phyloP scores from a whole-genome alignment of 805 yeast species.

The Kodamaea restingae region DNA sequence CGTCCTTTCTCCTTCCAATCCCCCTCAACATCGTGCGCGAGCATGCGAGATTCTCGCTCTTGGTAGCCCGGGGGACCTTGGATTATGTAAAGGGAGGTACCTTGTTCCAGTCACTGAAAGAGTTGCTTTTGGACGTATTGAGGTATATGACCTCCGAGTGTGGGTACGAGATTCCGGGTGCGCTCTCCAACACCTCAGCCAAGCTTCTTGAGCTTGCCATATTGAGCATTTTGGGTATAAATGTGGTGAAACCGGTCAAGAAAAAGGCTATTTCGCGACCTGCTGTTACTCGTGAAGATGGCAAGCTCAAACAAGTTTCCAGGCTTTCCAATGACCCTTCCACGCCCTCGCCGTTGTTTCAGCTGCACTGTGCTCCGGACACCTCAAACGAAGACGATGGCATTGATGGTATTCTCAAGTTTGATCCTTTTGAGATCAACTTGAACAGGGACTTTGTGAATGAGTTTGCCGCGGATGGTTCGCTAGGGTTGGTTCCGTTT shows the following conservation, averaged over 20 bases:
- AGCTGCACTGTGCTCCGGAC: constrained; percentile 3
- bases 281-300: too few species aligned
- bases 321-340: background rate
- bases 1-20: constrained; percentile 50
- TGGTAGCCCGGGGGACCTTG: constrained; percentile 71
- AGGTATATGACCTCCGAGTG: constrained; percentile 50
- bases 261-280: background rate
- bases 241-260: constrained; percentile 11
- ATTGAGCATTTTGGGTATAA: constrained; percentile 58
- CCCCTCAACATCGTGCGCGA: constrained; percentile 63
- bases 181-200: constrained; percentile 54
- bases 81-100: constrained; percentile 85
- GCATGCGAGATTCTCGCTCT: constrained; percentile 56
- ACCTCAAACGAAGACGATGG: constrained; percentile 11
- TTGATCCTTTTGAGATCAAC: constrained; percentile 37
- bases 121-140: constrained; percentile 48
- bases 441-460: constrained; percentile 25
- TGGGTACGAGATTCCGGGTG: constrained; percentile 53
- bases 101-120: constrained; percentile 64
- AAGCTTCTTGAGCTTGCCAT: constrained; percentile 56
- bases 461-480: constrained; percentile 80
- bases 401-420: constrained; percentile 26
- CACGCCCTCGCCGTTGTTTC: constrained; percentile 2
- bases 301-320: too few species aligned
- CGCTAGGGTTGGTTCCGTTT: constrained; percentile 69